Evolutionary conservation across 2,329 filamentous ascomycete genomes (phyloP).

Genomic region (Fusarium stilboides): DNA sequence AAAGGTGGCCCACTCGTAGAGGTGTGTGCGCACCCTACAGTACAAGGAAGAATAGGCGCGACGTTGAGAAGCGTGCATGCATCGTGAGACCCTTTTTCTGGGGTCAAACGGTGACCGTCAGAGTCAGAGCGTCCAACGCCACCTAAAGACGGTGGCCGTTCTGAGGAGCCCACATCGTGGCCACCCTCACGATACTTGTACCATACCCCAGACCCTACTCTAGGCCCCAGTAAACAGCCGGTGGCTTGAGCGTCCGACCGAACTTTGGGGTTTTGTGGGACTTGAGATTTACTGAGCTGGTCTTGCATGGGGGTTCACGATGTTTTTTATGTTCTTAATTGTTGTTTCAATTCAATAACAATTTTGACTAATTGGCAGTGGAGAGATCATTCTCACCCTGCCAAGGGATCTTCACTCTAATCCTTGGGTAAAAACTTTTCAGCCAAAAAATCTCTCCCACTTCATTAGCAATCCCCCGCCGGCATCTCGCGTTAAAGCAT

Average conservation of each 20-base stretch:
- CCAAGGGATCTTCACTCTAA: background rate
- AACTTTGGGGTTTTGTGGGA: conserved; percentile 35
- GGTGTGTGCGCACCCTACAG: conserved; percentile 20
- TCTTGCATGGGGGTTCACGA: conserved; percentile 11
- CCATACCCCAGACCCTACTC: background rate
- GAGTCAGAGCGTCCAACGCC: conserved; percentile 17
- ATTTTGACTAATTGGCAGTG: background rate
- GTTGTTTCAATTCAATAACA: conserved; percentile 1
- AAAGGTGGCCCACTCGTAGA: conserved; percentile 21
- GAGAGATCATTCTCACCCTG: background rate
- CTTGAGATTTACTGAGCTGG: background rate
- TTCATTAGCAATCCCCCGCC: conserved; percentile 35
- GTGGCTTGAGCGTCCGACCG: conserved; percentile 31
- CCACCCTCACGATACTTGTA: conserved; percentile 30
- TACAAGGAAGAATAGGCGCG: conserved; percentile 12
- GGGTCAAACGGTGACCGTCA: conserved; percentile 39
- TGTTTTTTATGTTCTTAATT: conserved; percentile 1
- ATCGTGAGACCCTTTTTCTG: conserved; percentile 31
- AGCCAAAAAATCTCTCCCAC: conserved; percentile 8
- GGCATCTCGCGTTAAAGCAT: conserved; percentile 46
- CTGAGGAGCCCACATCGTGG: conserved; percentile 28
- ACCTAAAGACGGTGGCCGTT: conserved; percentile 39
- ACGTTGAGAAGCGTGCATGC: conserved; percentile 15
- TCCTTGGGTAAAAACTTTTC: conserved; percentile 2
- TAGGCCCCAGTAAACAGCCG: conserved; percentile 27